These are phyloP conservation scores for Chrysoporthe cubensis DNA, from an alignment of 2,329 filamentous ascomycete genomes.

Conservation along the genomic window DNA sequence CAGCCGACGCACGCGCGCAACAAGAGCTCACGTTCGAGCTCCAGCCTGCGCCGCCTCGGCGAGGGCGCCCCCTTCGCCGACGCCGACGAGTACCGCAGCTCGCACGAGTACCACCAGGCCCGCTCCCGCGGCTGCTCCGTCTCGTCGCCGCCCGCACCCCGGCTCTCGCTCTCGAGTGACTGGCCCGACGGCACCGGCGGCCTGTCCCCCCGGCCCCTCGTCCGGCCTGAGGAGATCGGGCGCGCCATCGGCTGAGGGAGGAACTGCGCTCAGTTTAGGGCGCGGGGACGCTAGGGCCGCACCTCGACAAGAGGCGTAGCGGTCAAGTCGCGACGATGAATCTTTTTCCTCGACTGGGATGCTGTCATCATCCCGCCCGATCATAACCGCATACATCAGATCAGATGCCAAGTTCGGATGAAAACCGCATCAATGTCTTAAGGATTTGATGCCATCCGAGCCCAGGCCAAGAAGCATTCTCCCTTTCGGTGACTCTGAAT, in stretches of 20 bases:
- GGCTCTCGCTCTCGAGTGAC: constrained; percentile 53
- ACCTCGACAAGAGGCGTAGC: neutral
- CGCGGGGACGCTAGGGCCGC: neutral
- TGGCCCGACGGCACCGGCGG: constrained; percentile 43
- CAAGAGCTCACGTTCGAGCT: constrained; percentile 52
- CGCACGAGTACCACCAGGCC: constrained; percentile 36
- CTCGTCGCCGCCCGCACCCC: constrained; percentile 49
- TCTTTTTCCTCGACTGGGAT: neutral
- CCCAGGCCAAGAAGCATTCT: neutral
- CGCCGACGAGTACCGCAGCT: constrained; percentile 43
- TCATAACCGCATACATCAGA: neutral
- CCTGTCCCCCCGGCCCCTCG: constrained; percentile 53
- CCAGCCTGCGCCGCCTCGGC: constrained; percentile 46
- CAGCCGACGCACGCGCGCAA: constrained; percentile 47
- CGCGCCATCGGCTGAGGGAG: constrained; percentile 53
- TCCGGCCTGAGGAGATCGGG: constrained; percentile 54
- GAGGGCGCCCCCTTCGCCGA: constrained; percentile 35
- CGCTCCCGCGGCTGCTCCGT: constrained; percentile 32
- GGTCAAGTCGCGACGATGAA: neutral
- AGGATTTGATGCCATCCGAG: neutral
- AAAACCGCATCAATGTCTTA: neutral
- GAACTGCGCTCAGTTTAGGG: neutral
- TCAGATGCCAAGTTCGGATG: neutral
- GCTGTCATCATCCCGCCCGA: neutral
- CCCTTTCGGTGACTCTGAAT: neutral